Percentiles rank a stretch among this genome's conserved stretches.
Conservation (phyloP, 495 filamentous ascomycete species). For the Aspergillus wentii region DNA sequence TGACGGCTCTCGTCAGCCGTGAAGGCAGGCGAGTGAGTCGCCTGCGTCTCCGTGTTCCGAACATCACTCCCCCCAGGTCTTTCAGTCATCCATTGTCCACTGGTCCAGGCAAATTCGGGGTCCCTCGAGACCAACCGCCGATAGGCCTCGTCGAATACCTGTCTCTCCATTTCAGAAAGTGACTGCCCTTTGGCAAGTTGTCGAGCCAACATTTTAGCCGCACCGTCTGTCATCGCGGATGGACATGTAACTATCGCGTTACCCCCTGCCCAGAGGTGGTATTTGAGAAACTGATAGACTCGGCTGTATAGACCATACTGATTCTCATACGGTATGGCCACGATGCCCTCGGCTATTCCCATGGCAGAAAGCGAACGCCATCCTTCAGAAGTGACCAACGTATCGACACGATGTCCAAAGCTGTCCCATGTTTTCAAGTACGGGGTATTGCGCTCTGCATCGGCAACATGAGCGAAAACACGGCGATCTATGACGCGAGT, state of each 20-base stretch:
- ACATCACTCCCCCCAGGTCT: slow-evolving; percentile 60
- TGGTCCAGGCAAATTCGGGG: slow-evolving; percentile 55
- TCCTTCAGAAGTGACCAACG: slow-evolving; percentile 12
- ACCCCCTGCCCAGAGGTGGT: slow-evolving; percentile 55
- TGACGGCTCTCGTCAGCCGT: slow-evolving; percentile 4
- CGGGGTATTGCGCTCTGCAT: slow-evolving; percentile 56
- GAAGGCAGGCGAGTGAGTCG: slow-evolving; percentile 16
- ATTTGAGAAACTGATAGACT: slow-evolving; percentile 51
- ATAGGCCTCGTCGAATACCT: slow-evolving; percentile 48
- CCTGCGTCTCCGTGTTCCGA: slow-evolving; percentile 54
- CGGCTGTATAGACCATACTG: slow-evolving; percentile 40
- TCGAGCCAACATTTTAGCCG: slow-evolving; percentile 45
- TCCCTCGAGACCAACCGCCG: slow-evolving; percentile 47
- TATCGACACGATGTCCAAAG: slow-evolving; percentile 14
- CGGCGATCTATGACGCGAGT: too few species aligned
- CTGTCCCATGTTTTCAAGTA: slow-evolving; percentile 36
- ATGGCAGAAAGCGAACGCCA: slow-evolving; percentile 9
- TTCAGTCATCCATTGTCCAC: slow-evolving; percentile 73
- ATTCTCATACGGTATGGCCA: slow-evolving; percentile 11
- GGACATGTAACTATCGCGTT: slow-evolving; percentile 54
- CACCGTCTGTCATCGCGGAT: slow-evolving; percentile 58
- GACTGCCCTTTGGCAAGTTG: slow-evolving; percentile 36
- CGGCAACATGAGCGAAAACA: too few species aligned
- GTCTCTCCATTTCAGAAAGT: slow-evolving; percentile 7
- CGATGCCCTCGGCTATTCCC: slow-evolving; percentile 12